These are phyloP conservation scores for Lentithecium fluviatile DNA, from an alignment of 495 filamentous ascomycete genomes.

Conservation along the genomic window DNA sequence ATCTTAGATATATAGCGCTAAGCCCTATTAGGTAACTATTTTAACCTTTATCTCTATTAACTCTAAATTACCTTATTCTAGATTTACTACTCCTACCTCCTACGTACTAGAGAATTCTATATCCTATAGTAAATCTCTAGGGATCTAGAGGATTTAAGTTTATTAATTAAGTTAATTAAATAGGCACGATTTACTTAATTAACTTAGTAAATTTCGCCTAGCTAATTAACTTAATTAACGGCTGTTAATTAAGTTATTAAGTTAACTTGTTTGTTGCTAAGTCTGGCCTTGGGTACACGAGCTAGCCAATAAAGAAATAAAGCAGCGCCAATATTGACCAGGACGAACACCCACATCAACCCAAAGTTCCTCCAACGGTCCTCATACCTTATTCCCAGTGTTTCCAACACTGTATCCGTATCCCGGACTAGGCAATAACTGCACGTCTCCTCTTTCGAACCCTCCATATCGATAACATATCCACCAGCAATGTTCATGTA, in stretches of 20 bases:
- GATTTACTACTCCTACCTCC: too few species aligned
- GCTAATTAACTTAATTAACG: too few species aligned
- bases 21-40: too few species aligned
- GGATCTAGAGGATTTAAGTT: neutral
- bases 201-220: neutral
- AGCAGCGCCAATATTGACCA: neutral
- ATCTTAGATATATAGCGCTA: too few species aligned
- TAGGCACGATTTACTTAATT: neutral
- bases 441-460: neutral
- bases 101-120: too few species aligned
- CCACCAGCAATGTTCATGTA: neutral
- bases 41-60: too few species aligned
- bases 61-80: too few species aligned
- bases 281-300: neutral
- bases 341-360: neutral
- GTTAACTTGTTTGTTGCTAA: neutral
- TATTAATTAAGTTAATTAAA: neutral
- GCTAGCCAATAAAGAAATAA: neutral
- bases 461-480: neutral
- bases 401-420: neutral
- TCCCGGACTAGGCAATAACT: neutral
- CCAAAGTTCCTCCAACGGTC: neutral
- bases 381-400: neutral
- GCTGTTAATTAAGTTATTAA: neutral
- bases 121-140: too few species aligned